These are phyloP conservation scores for Rhododendron kiyosumense DNA, from an alignment of 148 eudicot species.

Conservation along the genomic window DNA sequence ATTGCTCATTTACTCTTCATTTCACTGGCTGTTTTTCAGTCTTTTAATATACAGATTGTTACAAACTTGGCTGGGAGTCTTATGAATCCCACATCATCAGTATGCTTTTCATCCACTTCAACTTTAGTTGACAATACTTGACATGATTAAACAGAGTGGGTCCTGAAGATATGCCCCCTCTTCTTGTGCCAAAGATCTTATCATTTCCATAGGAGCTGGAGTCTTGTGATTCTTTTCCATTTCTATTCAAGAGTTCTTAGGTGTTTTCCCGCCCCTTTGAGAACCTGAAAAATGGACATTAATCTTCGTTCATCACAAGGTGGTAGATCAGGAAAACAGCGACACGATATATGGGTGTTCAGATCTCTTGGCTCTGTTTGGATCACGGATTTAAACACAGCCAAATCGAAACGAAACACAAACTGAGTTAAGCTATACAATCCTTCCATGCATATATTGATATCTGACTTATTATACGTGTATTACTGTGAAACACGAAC, in stretches of 20 bases:
- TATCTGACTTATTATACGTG: background rate
- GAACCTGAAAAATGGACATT: too few relatives aligned
- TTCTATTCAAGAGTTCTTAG: too few relatives aligned
- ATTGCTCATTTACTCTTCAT: background rate
- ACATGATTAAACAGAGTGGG: background rate
- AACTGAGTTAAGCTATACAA: background rate
- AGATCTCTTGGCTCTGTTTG: background rate
- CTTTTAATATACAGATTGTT: background rate
- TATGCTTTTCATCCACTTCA: background rate
- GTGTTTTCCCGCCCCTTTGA: too few relatives aligned
- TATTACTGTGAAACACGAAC: background rate
- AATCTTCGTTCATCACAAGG: background rate
- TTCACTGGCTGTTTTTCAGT: background rate
- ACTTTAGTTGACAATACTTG: background rate
- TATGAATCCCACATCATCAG: background rate
- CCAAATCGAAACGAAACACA: background rate
- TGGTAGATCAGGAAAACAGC: background rate
- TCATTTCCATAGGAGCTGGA: too few relatives aligned
- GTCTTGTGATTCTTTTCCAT: too few relatives aligned
- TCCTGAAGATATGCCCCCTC: background rate
- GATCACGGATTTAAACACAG: background rate
- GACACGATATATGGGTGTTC: background rate
- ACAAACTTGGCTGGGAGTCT: background rate
- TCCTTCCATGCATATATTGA: background rate
- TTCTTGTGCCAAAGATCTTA: too few relatives aligned